phyloP scores from a whole-genome alignment of 345 rosid genomes.

The Citrus reticulata region DNA sequence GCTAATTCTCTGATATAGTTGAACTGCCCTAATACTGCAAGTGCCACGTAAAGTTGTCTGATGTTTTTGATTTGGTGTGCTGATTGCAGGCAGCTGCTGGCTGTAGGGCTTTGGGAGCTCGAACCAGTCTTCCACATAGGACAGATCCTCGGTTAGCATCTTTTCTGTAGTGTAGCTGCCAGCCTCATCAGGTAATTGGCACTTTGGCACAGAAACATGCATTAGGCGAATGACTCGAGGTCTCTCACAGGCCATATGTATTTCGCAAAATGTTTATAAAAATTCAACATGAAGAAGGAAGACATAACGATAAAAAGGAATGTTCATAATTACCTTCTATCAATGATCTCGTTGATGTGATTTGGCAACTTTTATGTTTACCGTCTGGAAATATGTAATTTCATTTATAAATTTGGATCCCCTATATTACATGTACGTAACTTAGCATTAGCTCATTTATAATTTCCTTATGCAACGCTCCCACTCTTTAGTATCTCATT shows the following conservation, averaged over 20 bases:
- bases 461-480: neutral
- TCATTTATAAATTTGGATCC: neutral
- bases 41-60: neutral
- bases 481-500: neutral
- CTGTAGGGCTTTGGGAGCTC: conserved; percentile 85
- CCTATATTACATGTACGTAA: too few species aligned
- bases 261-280: neutral
- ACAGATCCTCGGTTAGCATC: conserved; percentile 50
- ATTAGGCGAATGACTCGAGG: neutral
- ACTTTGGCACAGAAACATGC: neutral
- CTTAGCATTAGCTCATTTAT: neutral
- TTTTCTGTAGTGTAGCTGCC: conserved; percentile 15
- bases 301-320: neutral
- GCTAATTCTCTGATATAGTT: neutral
- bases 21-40: neutral
- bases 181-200: neutral
- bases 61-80: neutral
- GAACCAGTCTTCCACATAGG: conserved; percentile 59
- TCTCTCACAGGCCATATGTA: neutral
- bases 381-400: neutral
- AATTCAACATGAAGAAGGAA: neutral
- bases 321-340: too few species aligned
- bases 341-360: neutral
- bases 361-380: neutral
- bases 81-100: conserved; percentile 69